Evolutionary conservation across 2,329 filamentous ascomycete genomes (phyloP), one percentile per base, ranked within the genome.

Genomic region (Pezicula radicicola): DNA sequence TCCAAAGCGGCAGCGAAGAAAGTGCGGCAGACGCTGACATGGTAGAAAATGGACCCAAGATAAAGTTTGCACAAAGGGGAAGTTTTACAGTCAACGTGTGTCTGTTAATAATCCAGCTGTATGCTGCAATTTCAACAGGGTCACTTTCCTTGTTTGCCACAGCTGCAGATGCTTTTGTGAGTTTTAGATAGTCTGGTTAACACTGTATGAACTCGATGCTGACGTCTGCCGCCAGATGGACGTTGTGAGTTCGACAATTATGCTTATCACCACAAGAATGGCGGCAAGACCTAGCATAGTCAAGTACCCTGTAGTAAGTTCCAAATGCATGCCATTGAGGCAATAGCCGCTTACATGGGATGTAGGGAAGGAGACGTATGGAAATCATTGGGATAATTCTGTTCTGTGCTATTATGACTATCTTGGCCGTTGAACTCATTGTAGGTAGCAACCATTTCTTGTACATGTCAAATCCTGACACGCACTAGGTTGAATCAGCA

Each of bases 371-470:
- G 7, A 84, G 76, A 4, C 75, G 83, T 51, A 79, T 85, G 49
- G 83, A 86, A 68, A 84, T 83, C 2, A 75, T 85, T 52, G 83
- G 81, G 27, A 81, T 86, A 55, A 82, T 87, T 59, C 75, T 86
- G 43, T 86, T 86, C 66, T 84, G 81, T 56, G 80, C 82, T 41
- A 70, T 86, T 53, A 85, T 86, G 81, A 84, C 83, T 2, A 85
- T 82, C 0, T 82, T 85, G 3, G 81, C 83, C 45, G 80, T 85
- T 27, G 78, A 85, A 60, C 70, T 86, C 27, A 76, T 83, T 45
- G 78, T 79, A 66, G 66, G 75, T 66, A 25, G 19, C n/a, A 40
- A 10, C 30, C 16, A 46, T 12, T 16, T 39, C 2, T 41, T 19
- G 27, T 40, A 56, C 39, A 41, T 54, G 39, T 44, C 51, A 56